Percentiles rank a stretch among this genome's conserved stretches.
Evolutionary conservation across 2,329 filamentous ascomycete genomes (phyloP).

Genomic region (Trichoderma hamatum): DNA sequence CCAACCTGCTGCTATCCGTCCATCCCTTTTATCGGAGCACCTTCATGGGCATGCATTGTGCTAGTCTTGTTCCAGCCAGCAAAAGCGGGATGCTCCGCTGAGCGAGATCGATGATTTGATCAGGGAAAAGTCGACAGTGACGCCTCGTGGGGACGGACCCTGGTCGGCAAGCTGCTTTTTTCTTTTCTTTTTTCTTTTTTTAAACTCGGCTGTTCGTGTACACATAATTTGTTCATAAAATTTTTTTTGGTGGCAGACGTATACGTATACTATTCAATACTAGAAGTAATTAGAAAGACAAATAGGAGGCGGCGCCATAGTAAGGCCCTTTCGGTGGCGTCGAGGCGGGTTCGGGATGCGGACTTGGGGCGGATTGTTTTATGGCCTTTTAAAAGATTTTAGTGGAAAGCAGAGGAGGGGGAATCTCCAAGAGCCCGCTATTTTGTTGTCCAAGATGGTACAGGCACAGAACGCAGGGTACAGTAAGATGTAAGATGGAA

Average conservation of each 20-base stretch:
- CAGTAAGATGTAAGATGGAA: slow-evolving; percentile 6
- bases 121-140: slow-evolving; percentile 9
- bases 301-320: neutral
- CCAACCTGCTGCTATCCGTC: neutral
- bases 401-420: neutral
- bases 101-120: slow-evolving; percentile 24
- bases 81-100: slow-evolving; percentile 12
- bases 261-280: neutral
- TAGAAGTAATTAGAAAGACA: neutral
- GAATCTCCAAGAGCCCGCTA: neutral
- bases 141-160: slow-evolving; percentile 20
- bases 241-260: neutral
- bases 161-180: slow-evolving; percentile 3
- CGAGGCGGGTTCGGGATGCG: neutral
- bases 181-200: neutral
- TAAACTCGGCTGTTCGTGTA: neutral
- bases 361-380: neutral
- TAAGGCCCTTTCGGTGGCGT: neutral
- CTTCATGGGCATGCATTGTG: slow-evolving; percentile 8
- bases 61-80: slow-evolving; percentile 9
- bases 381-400: neutral
- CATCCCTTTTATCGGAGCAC: slow-evolving; percentile 14
- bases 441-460: slow-evolving; percentile 5
- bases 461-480: neutral
- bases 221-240: too few species aligned